Conservation (phyloP, 2,329 filamentous ascomycete genomes). For the Aspergillus sp. region DNA sequence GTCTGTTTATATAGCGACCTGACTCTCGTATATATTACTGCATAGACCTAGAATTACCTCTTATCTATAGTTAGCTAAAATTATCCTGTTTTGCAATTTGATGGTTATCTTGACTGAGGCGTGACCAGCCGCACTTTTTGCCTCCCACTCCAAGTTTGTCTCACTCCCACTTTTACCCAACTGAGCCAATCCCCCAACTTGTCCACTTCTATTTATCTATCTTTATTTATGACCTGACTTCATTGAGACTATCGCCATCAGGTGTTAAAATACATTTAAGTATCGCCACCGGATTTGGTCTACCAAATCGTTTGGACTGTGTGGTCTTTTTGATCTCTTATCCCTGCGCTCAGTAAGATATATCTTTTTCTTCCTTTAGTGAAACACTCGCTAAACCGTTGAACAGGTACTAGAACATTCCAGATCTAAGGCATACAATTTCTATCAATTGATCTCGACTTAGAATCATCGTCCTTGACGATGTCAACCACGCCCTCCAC, state of each 20-base stretch:
- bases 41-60: background rate
- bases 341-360: background rate
- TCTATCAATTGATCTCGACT: background rate
- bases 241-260: background rate
- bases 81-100: background rate
- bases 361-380: background rate
- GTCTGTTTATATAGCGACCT: background rate
- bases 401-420: background rate
- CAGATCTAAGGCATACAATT: background rate
- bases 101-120: background rate
- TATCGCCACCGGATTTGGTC: background rate
- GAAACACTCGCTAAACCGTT: background rate
- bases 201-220: background rate
- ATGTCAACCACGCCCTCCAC: constrained; percentile 21
- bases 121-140: constrained; percentile 1
- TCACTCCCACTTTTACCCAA: background rate
- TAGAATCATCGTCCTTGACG: background rate
- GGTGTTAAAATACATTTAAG: background rate
- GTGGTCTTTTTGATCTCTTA: background rate
- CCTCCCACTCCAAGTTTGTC: background rate
- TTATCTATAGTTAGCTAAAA: background rate
- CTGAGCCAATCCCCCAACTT: constrained; percentile 2
- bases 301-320: background rate
- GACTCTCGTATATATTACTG: background rate
- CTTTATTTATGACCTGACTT: background rate